Evolutionary conservation across 495 filamentous ascomycete genomes (phyloP), one percentile per base, ranked within the genome.

Genomic region (Entonaema liquescens): DNA sequence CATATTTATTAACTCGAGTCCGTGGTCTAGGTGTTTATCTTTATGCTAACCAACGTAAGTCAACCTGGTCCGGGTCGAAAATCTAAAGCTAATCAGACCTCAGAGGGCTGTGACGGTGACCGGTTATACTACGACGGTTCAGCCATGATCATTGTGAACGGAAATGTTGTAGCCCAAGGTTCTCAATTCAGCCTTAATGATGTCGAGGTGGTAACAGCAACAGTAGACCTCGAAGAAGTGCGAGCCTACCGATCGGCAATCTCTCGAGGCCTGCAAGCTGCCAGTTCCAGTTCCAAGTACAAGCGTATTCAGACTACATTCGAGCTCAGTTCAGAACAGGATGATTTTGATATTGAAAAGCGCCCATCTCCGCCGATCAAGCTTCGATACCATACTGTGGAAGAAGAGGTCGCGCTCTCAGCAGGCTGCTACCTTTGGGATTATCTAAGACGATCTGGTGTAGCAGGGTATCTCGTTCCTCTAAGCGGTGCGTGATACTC

Each of bases 381-480:
- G 58, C 80, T 81, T 1, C 79, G 84, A 3, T 87, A 86, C 56
- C 89, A 93, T 76, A 72, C 78, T 0, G 89, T 90, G 0, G 91
- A 93, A 73, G 91, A 94, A 72, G 92, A 96, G 66, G 91, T 95
- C 68, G 88, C 89, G 0, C 81, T 93, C 0, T 86, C 87, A 0
- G 85, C 89, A 0, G 92, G 88, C 1, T 90, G 89, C 74, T 97
- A 88, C 82, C 80, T 97, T 0, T 97, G 93, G 92, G 92, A 97
- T 71, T 97, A 96, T 65, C 86, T 96, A 1, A 82, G 91, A 3
- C 76, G 92, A 56, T 90, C 83, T 17, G 82, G 83, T 15, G 83
- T 84, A 15, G 88, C 87, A 4, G 89, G 90, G 1, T 92, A 86
- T 61, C 70, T 85, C 0, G 76, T 85, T 0, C 88, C 88, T n/a